phyloP scores from a whole-genome alignment of 208 protist genomes.

The Trichomonas tenax region DNA sequence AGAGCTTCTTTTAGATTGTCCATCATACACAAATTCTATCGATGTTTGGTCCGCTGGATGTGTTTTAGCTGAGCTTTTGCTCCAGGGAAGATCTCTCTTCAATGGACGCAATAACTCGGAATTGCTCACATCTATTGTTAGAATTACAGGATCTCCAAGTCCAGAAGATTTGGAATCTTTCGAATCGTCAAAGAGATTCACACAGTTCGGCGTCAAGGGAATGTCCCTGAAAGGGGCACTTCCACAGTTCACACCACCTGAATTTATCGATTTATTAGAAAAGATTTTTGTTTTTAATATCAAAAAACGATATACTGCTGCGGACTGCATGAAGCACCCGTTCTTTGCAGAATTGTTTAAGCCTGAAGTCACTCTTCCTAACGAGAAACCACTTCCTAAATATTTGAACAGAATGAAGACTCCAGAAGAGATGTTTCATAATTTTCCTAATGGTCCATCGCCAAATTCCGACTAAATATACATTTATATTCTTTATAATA shows the following conservation, averaged over 20 bases:
- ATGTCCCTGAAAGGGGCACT: neutral
- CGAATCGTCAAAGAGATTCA: neutral
- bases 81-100: neutral
- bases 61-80: neutral
- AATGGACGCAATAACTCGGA: neutral
- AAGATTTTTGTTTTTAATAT: neutral
- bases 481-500: no score
- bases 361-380: neutral
- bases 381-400: neutral
- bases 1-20: neutral
- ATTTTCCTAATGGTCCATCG: neutral
- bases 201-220: neutral
- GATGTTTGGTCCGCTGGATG: neutral
- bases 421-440: neutral
- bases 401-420: neutral
- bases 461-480: neutral
- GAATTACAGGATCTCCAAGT: neutral
- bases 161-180: neutral
- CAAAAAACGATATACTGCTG: neutral
- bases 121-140: neutral
- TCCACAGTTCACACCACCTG: neutral
- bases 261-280: neutral
- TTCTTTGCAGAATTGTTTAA: slow-evolving; percentile 3
- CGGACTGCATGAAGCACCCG: neutral
- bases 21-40: neutral